These are phyloP conservation scores for Colletotrichum acutatum DNA, from an alignment of 2,329 filamentous ascomycete species.

Conservation along the genomic window DNA sequence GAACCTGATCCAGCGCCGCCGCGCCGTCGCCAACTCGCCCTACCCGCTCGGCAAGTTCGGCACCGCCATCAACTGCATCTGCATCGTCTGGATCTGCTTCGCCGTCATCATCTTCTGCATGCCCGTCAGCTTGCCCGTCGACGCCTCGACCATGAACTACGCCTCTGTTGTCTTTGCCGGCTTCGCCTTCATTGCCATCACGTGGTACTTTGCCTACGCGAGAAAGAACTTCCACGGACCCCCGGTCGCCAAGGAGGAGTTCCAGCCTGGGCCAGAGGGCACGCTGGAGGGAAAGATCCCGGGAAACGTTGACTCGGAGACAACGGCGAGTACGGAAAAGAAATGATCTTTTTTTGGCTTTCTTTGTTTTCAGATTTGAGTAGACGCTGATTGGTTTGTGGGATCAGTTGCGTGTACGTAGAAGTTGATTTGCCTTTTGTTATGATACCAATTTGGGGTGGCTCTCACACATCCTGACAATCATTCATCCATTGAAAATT, in stretches of 20 bases:
- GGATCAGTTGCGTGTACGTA: neutral
- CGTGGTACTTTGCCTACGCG: conserved; percentile 73
- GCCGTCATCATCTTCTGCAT: conserved; percentile 81
- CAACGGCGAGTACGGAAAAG: conserved; percentile 29
- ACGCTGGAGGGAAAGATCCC: conserved; percentile 32
- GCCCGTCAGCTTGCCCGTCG: conserved; percentile 71
- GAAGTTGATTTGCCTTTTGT: neutral
- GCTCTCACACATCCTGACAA: no score
- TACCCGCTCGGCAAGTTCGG: conserved; percentile 79
- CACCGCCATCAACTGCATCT: conserved; percentile 73
- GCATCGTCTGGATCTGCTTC: conserved; percentile 76
- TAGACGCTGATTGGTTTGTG: neutral
- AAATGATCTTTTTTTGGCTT: conserved; percentile 6
- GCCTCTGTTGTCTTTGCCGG: conserved; percentile 73
- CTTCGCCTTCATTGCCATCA: conserved; percentile 67
- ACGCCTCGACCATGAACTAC: conserved; percentile 71
- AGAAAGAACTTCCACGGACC: conserved; percentile 73
- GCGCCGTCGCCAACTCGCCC: conserved; percentile 71
- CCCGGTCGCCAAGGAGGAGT: conserved; percentile 46
- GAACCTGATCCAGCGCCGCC: conserved; percentile 73
- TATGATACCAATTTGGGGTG: neutral
- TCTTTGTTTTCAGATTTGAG: neutral
- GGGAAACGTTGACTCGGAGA: conserved; percentile 14
- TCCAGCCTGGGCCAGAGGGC: conserved; percentile 30
- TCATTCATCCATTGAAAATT: no score